phyloP scores from a whole-genome alignment of 2,329 filamentous ascomycete species.

The Claviceps arundinis region DNA sequence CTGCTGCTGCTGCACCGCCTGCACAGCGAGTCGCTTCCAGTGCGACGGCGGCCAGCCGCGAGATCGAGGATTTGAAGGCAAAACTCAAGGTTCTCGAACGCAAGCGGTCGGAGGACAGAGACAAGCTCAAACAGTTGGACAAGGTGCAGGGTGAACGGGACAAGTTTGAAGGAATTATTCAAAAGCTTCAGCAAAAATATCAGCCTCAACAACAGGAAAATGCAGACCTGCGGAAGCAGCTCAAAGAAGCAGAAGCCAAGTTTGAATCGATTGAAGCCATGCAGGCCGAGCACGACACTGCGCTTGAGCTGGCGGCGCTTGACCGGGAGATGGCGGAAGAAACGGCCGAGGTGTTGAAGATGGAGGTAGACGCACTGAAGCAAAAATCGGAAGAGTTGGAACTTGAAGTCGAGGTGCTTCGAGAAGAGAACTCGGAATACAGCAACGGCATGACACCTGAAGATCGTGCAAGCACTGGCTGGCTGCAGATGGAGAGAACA shows the following conservation, averaged over 20 bases:
- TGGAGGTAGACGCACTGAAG: constrained; percentile 66
- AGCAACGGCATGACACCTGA: constrained; percentile 77
- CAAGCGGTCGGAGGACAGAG: constrained; percentile 72
- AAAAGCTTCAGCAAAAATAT: constrained; percentile 81
- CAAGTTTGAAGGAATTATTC: constrained; percentile 71
- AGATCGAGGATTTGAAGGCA: constrained; percentile 77
- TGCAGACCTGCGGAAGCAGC: constrained; percentile 56
- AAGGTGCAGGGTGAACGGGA: constrained; percentile 63
- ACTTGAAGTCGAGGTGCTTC: constrained; percentile 74
- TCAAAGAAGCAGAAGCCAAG: constrained; percentile 62
- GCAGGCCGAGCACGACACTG: constrained; percentile 69
- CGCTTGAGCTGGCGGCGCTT: constrained; percentile 73
- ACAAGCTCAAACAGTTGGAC: constrained; percentile 69
- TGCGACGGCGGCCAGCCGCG: constrained; percentile 43
- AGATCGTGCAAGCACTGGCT: constrained; percentile 74
- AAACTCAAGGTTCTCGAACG: constrained; percentile 81
- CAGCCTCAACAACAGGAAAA: constrained; percentile 76
- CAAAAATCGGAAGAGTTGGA: constrained; percentile 70
- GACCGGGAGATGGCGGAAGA: constrained; percentile 97
- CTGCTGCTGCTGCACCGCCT: constrained; percentile 10
- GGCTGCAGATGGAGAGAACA: constrained; percentile 81
- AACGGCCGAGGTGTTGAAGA: constrained; percentile 67
- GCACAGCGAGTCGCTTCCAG: constrained; percentile 28
- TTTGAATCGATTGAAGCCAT: constrained; percentile 55
- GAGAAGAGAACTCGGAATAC: constrained; percentile 76